Conservation (phyloP, 202 grass and related monocot species). For the Carex sylvatica region DNA sequence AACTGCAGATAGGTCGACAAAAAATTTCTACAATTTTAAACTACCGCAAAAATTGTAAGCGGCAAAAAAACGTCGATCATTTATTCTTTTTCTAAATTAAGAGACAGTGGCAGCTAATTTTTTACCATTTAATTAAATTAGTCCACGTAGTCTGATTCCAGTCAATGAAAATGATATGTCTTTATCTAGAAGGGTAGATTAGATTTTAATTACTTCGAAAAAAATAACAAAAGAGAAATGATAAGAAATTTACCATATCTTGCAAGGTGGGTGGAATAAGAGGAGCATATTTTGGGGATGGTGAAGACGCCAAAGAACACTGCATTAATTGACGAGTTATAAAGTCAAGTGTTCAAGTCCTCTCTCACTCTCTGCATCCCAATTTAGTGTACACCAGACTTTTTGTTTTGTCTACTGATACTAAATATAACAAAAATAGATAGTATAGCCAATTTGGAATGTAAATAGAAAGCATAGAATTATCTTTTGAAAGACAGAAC, state of each 20-base stretch:
- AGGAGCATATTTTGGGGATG: conserved; percentile 81
- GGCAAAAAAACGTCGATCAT: not conserved
- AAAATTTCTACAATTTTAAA: not conserved
- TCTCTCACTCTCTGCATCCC: conserved; percentile 12
- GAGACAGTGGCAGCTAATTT: not conserved
- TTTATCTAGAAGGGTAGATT: not conserved
- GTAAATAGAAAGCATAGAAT: not conserved
- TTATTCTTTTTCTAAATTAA: not conserved
- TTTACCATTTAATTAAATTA: not conserved
- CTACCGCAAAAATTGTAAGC: not conserved
- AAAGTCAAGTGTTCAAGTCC: not conserved
- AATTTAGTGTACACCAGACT: not conserved
- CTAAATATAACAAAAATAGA: conserved; percentile 18
- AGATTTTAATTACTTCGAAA: not conserved
- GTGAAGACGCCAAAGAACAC: conserved; percentile 95
- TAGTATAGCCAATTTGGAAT: conserved; percentile 17
- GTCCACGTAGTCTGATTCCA: not conserved
- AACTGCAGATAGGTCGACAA: not conserved
- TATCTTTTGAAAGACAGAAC: conserved; percentile 5
- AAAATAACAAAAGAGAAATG: not conserved
- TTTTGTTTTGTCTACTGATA: conserved; percentile 32
- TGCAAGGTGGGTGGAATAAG: conserved; percentile 81
- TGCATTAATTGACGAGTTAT: conserved; percentile 34
- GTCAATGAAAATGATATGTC: not conserved
- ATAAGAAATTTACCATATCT: conserved; percentile 61